Base-by-base conservation (phyloP, 1,284 basidiomycete species). In the Stygiomarasmius scandens region DNA sequence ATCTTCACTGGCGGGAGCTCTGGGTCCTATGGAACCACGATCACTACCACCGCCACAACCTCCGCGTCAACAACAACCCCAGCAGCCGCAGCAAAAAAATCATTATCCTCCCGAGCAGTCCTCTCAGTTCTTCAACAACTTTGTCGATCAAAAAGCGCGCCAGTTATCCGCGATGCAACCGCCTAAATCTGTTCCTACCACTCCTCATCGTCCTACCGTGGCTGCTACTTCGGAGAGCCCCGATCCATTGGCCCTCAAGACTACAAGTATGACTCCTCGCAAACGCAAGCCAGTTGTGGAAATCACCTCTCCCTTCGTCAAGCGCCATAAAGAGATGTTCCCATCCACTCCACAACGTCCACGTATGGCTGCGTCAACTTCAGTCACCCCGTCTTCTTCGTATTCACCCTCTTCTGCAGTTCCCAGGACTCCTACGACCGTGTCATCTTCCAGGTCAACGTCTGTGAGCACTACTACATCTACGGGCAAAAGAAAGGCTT, bases 231-330 rank as follows among this genome's bases (percentile, higher is more conserved):
- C n/a, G 20, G n/a, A 24, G 49, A 52, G 24, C 20, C 50, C 23
- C 55, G 50, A 34, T 52, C 44, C 48, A 14, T 24, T 27, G 5
- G 25, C 48, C 25, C 19, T 32, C 48, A 49, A 29, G 5, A 29
- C 48, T 32, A 29, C 32, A 2, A 49, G 29, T 32, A 12, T 29
- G 19, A 55, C 58, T 25, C 59, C 57, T 1, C 72, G 72, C 47
- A 83, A 83, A 63, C 76, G 81, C 34, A 82, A 80, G 61, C 70
- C 69, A 8, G 70, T 66, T 9, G 78, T 80, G 23, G 72, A 82
- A 50, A 70, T 49, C 5, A 23, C 36, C 24, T 34, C 54, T 24
- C 81, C 84, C 2, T 74, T 75, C n/a, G 64, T 74, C 36, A 86
- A 86, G 65, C 81, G 83, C 53, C 75, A 82, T 29, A 66, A 69